Conservation (phyloP, 2,329 filamentous ascomycete genomes). For the Sporothrix schenckii region DNA sequence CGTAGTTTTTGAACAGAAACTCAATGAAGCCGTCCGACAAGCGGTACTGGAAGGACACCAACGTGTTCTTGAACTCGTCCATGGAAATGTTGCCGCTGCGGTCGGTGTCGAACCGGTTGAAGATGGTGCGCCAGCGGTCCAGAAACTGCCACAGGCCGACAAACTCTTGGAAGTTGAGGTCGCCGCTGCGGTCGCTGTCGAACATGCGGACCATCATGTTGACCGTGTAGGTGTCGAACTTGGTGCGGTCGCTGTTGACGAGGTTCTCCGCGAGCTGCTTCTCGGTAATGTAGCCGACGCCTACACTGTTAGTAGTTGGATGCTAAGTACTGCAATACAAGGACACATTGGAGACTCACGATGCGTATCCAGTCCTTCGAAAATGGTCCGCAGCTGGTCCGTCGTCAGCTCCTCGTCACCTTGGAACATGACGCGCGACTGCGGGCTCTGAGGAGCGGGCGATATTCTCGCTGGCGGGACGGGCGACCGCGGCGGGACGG, state of each 20-base stretch:
- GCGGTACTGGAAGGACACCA: constrained; percentile 91
- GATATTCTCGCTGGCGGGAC: constrained; percentile 7
- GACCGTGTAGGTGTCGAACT: constrained; percentile 91
- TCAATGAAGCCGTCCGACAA: constrained; percentile 82
- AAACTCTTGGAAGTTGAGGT: constrained; percentile 94
- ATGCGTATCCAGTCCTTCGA: constrained; percentile 87
- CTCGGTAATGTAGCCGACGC: constrained; percentile 76
- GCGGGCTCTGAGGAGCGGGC: constrained; percentile 18
- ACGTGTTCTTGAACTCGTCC: constrained; percentile 83
- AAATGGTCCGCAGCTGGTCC: constrained; percentile 70
- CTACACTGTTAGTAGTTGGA: neutral
- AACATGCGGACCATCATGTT: constrained; percentile 99
- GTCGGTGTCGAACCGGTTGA: constrained; percentile 93
- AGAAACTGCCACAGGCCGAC: constrained; percentile 96
- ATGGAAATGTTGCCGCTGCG: constrained; percentile 83
- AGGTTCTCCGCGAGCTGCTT: constrained; percentile 84
- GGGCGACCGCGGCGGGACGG: constrained; percentile 29
- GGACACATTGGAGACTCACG: constrained; percentile 43
- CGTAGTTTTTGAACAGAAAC: constrained; percentile 85
- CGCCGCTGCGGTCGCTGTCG: constrained; percentile 84
- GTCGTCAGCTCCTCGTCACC: constrained; percentile 63
- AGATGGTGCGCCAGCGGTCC: constrained; percentile 88
- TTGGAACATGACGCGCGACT: constrained; percentile 31
- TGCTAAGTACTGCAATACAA: too few relatives aligned
- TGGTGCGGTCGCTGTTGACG: constrained; percentile 92